phyloP scores from a whole-genome alignment of 768 basidiomycete species.

The Coprinopsis strossmayeri region DNA sequence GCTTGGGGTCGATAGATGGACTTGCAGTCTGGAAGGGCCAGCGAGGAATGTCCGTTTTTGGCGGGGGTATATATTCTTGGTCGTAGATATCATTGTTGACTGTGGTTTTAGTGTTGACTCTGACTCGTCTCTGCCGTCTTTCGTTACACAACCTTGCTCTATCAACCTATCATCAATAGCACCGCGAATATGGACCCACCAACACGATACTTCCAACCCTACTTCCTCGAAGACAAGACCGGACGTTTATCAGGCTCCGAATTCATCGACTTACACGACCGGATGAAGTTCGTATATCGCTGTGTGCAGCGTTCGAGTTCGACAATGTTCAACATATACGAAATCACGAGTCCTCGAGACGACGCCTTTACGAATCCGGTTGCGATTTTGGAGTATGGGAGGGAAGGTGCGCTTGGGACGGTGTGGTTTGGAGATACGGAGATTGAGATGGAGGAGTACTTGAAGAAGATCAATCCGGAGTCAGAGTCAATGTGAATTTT shows the following conservation, averaged over 20 bases:
- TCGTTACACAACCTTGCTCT: too few relatives aligned
- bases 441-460: slow-evolving; percentile 47
- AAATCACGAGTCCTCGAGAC: slow-evolving; percentile 26
- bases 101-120: too few relatives aligned
- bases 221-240: slow-evolving; percentile 58
- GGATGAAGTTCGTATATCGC: slow-evolving; percentile 43
- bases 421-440: slow-evolving; percentile 33
- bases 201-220: slow-evolving; percentile 45
- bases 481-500: too few relatives aligned
- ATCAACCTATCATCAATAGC: too few relatives aligned
- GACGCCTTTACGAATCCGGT: slow-evolving; percentile 27
- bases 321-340: slow-evolving; percentile 48
- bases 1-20: too few relatives aligned
- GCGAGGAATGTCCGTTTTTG: too few relatives aligned
- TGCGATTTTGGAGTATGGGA: slow-evolving; percentile 45
- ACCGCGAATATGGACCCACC: too few relatives aligned
- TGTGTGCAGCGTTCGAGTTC: slow-evolving; percentile 28
- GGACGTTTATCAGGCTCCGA: slow-evolving; percentile 48
- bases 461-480: slow-evolving; percentile 31
- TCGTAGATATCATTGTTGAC: too few relatives aligned
- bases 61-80: too few relatives aligned
- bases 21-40: too few relatives aligned
- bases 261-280: slow-evolving; percentile 59
- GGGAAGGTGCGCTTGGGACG: slow-evolving; percentile 43
- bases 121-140: too few relatives aligned